Conservation (phyloP, 2,329 filamentous ascomycete genomes). For the Penicillium sp. region DNA sequence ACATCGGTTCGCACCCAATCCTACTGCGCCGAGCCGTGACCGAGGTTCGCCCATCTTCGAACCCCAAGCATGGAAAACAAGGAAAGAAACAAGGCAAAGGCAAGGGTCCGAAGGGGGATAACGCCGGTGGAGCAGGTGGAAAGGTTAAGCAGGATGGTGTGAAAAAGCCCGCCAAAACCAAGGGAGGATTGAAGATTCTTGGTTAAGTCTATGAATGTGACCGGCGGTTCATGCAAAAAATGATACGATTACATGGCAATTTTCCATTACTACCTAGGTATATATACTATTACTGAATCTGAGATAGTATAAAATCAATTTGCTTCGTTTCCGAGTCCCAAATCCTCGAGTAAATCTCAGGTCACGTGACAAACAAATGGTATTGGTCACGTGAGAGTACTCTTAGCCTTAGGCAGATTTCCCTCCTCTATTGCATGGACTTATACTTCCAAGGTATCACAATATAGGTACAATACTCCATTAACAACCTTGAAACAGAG, state of each 20-base stretch:
- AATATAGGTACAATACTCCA: not conserved
- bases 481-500: not conserved
- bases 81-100: constrained; percentile 52
- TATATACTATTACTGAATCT: not conserved
- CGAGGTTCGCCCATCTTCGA: constrained; percentile 77
- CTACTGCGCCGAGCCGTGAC: constrained; percentile 83
- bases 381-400: not conserved
- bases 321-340: too few relatives aligned
- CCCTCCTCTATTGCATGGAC: not conserved
- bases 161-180: constrained; percentile 48
- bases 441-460: not conserved
- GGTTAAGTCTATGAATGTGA: constrained; percentile 30
- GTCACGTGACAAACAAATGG: too few relatives aligned
- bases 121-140: constrained; percentile 19
- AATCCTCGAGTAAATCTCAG: too few relatives aligned
- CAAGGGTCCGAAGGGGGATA: constrained; percentile 28
- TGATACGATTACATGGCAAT: not conserved
- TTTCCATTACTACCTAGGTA: too few relatives aligned
- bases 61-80: constrained; percentile 64
- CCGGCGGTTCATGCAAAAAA: not conserved
- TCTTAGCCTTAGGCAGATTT: not conserved
- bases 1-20: constrained; percentile 95
- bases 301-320: not conserved
- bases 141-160: constrained; percentile 47
- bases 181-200: constrained; percentile 45